phyloP scores from a whole-genome alignment of 2,329 filamentous ascomycete species.

The Ampelomyces quisqualis region DNA sequence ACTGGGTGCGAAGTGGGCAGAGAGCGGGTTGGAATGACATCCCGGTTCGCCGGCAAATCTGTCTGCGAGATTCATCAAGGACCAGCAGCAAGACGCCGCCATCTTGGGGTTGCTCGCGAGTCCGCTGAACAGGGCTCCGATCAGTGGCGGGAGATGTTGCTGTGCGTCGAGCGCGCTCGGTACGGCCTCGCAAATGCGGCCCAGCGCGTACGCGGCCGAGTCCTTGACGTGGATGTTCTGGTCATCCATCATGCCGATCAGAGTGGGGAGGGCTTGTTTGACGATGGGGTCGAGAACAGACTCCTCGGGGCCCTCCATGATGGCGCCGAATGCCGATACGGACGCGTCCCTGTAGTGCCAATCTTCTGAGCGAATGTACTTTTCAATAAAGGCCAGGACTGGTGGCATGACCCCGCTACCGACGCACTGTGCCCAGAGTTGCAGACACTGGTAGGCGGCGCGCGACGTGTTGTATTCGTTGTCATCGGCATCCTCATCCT shows the following conservation, averaged over 20 bases:
- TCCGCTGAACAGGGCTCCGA: conserved; percentile 85
- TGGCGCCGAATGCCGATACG: conserved; percentile 94
- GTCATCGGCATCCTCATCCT: conserved; percentile 94
- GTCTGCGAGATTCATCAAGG: conserved; percentile 96
- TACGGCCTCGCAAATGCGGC: conserved; percentile 92
- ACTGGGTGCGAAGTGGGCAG: conserved; percentile 89
- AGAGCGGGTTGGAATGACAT: conserved; percentile 76
- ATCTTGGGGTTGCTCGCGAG: conserved; percentile 92
- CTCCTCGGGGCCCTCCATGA: conserved; percentile 97
- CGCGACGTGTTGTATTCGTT: conserved; percentile 97
- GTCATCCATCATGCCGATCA: conserved; percentile 93
- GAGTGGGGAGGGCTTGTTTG: conserved; percentile 88
- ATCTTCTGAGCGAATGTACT: conserved; percentile 83
- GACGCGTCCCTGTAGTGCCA: conserved; percentile 96
- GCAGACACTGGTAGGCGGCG: conserved; percentile 93
- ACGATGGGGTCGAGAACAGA: conserved; percentile 89
- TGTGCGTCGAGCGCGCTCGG: conserved; percentile 86
- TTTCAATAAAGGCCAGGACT: conserved; percentile 88
- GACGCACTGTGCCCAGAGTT: conserved; percentile 92
- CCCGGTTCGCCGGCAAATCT: conserved; percentile 87
- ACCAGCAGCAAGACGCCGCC: conserved; percentile 98
- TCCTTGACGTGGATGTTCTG: conserved; percentile 87
- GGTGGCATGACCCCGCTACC: conserved; percentile 79
- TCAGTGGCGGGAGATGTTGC: conserved; percentile 78
- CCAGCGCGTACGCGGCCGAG: conserved; percentile 92